Evolutionary conservation across 345 rosid species (phyloP), one percentile per base, ranked within the genome.

Genomic region (Heritiera fomes): DNA sequence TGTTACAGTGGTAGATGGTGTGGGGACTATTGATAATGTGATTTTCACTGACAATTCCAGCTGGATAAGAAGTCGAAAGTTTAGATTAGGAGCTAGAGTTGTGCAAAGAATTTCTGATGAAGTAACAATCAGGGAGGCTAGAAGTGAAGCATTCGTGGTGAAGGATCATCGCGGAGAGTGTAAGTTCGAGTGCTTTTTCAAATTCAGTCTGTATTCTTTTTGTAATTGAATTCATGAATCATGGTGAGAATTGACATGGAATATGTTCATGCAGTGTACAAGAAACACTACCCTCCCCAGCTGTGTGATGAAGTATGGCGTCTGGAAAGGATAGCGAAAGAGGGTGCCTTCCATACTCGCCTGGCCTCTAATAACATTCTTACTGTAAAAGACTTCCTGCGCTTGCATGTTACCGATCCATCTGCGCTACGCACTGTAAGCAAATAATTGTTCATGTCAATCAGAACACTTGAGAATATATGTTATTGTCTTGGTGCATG

Each of bases 131-230:
- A 79, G 83, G 63, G 98, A 91, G 79, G 98, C 90, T n/a, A 84
- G 77, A 68, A 96, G 97, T 28, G 84, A 84, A 77, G 87, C 93
- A 7, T 92, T 96, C 23, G 62, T 78, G 2, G 97, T 93, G 72
- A 91, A 88, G 87, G 99, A 96, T 78, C 95, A 90, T 50, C 88
- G 98, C 0, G 99, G 99, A 71, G 95, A 89, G 77, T 30, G 99
- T 96, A 87, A 87, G 93, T 84, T 79, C 52, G 28, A 50, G 20
- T 23, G 23, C 34, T 4, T 81, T 75, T 67, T 41, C 53, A 56
- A 4, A 28, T 46, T 78, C 76, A 76, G 17, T 72, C 13, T 66
- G 4, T 53, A 30, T 61, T 56, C 20, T 50, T 13, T 67, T 67
- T 28, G 5, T 40, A 50, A 67, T 6, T 11, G 43, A 71, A 14